Conservation (phyloP, 108 stramenopile genomes). For the Schizochytrium sp. region DNA sequence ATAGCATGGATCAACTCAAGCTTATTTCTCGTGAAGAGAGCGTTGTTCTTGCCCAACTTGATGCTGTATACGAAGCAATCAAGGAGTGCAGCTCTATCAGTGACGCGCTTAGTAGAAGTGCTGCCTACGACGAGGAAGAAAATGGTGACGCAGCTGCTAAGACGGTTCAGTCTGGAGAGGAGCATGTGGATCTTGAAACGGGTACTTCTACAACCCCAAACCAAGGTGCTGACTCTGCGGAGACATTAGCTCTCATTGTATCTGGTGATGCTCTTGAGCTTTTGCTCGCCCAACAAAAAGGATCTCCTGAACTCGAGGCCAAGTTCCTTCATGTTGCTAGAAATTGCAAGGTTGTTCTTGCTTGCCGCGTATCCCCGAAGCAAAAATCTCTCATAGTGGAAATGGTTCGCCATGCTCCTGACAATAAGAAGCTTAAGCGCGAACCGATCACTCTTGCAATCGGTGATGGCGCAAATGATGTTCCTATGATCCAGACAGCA, state of each 20-base stretch:
- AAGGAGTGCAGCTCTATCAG: background rate
- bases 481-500: constrained; percentile 95
- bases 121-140: background rate
- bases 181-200: background rate
- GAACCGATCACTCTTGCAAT: constrained; percentile 91
- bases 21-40: constrained; percentile 24
- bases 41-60: constrained; percentile 52
- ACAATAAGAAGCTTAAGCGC: constrained; percentile 84
- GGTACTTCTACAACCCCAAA: background rate
- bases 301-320: constrained; percentile 78
- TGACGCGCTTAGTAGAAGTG: background rate
- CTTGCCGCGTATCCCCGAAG: constrained; percentile 91
- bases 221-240: background rate
- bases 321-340: constrained; percentile 87
- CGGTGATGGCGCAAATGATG: constrained; percentile 97
- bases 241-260: constrained; percentile 83
- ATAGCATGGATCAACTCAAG: constrained; percentile 68
- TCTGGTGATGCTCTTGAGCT: constrained; percentile 88
- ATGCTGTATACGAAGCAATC: background rate
- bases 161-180: too few relatives aligned
- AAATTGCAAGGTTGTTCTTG: constrained; percentile 88
- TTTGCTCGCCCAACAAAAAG: constrained; percentile 77
- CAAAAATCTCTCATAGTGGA: constrained; percentile 91
- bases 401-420: constrained; percentile 72
- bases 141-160: background rate